Evolutionary conservation across 1,284 basidiomycete species (phyloP).

Genomic region (Chalciporus piperatoides): DNA sequence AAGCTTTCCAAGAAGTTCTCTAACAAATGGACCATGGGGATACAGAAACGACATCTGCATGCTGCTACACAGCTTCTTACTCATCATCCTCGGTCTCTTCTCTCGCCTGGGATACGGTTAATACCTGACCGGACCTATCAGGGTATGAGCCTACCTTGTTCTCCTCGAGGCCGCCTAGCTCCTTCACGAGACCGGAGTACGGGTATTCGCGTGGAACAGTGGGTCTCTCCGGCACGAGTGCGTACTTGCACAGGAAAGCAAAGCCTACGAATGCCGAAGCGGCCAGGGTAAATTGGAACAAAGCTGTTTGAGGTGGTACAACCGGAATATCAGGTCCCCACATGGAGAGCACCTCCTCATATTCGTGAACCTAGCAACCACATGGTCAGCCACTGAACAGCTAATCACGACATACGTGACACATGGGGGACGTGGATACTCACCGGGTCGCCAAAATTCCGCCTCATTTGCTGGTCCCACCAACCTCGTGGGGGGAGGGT

Average conservation of each 20-base stretch:
- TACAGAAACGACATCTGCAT: constrained; percentile 1
- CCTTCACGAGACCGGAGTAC: constrained; percentile 63
- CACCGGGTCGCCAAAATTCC: constrained; percentile 84
- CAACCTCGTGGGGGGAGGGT: constrained; percentile 68
- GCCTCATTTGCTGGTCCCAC: constrained; percentile 79
- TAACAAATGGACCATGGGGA: background rate
- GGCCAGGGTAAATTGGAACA: constrained; percentile 62
- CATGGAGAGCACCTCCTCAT: constrained; percentile 82
- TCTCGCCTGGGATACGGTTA: constrained; percentile 26
- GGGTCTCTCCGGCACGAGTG: constrained; percentile 54
- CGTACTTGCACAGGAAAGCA: constrained; percentile 52
- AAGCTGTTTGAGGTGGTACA: constrained; percentile 53
- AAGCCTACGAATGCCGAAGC: constrained; percentile 56
- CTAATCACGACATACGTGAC: constrained; percentile 1
- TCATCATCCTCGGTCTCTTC: constrained; percentile 25
- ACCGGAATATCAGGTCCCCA: constrained; percentile 80
- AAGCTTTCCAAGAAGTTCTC: background rate
- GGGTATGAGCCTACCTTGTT: constrained; percentile 53
- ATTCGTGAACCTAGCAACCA: constrained; percentile 67
- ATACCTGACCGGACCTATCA: background rate
- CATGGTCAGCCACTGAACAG: constrained; percentile 14
- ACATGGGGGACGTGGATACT: constrained; percentile 28
- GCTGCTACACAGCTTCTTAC: constrained; percentile 23
- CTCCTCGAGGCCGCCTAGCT: constrained; percentile 70
- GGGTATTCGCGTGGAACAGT: constrained; percentile 69